Evolutionary conservation across 108 stramenopile species (phyloP), one percentile per base, ranked within the genome.

Genomic region (Aureococcus anophagefferens): DNA sequence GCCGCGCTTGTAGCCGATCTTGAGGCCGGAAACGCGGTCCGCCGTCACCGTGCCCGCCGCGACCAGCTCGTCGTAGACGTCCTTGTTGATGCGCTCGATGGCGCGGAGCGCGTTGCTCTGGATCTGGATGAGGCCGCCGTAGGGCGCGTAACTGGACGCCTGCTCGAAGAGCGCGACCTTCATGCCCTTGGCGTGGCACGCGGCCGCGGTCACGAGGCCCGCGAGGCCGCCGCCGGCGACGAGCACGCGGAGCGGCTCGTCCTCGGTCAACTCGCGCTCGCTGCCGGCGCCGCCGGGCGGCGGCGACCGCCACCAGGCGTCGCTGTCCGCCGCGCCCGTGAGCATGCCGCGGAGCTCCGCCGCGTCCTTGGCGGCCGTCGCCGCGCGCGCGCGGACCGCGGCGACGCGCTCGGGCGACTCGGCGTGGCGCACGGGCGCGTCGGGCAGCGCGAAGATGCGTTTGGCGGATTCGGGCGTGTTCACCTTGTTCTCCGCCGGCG

Each of bases 61-160:
- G 21, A 86, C 78, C 28, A 93, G 68, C 70, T 93, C 92, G 68
- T 91, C 84, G 65, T 75, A 95, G 65, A 90, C 74, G 15, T 68
- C 44, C n/a, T 85, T 80, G 72, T 89, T 91, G 85, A 96, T 94
- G 30, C 88, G 86, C 80, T 94, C 75, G 67, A 97, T 77, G 31
- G 93, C 90, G n/a, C 90, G 75, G 64, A 97, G 80, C 14, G 96
- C 96, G 76, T 97, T 97, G 66, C 90, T 91, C 75, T 94, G 93
- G 59, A 97, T 91, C 80, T 97, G 96, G 79, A 97, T 97, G n/a
- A 94, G 96, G 35, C 96, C 96, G 45, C 96, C 96, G 69, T 95
- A 97, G 35, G 93, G 92, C 66, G 92, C 90, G 74, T 93, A 93
- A 25, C 80, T 79, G 30, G 85, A 84, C 18, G 92, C 92, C 80